Conservation (phyloP, 371 early-diverging fungal genomes). For the Haplosporangium sp. region DNA sequence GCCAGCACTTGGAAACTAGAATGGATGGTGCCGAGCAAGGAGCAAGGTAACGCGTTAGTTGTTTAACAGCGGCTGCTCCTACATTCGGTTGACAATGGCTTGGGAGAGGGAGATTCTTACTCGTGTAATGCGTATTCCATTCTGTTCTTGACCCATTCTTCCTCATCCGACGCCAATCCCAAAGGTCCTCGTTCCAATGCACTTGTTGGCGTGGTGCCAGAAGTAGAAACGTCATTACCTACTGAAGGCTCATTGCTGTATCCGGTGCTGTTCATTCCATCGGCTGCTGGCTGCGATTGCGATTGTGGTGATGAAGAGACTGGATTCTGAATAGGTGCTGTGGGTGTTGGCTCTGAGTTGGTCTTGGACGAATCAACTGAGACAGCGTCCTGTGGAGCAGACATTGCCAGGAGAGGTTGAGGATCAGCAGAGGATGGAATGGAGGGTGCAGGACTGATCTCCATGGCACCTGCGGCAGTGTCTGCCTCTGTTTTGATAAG, state of each 20-base stretch:
- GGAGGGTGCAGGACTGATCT: neutral
- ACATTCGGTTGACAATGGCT: no score
- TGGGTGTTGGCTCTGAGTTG: neutral
- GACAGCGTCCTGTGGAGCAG: no score
- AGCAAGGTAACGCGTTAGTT: neutral
- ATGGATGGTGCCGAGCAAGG: neutral
- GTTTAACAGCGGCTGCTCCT: neutral
- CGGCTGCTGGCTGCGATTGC: no score
- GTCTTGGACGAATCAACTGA: neutral
- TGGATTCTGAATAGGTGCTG: neutral
- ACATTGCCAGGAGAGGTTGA: neutral
- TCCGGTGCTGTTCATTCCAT: no score
- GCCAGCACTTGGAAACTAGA: slow-evolving; percentile 41
- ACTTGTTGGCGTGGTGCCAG: slow-evolving; percentile 6
- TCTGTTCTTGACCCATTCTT: slow-evolving; percentile 43
- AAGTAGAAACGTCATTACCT: neutral
- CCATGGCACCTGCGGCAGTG: slow-evolving; percentile 6
- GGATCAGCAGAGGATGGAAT: slow-evolving; percentile 2
- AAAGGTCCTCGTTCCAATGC: slow-evolving; percentile 46
- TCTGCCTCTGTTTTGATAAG: slow-evolving; percentile 15
- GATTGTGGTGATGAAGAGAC: no score
- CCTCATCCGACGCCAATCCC: slow-evolving; percentile 38
- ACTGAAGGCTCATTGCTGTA: no score
- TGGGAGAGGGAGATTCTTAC: slow-evolving; percentile 25
- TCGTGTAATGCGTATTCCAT: slow-evolving; percentile 55